Conservation (phyloP, 2,329 filamentous ascomycete species). For the Aspergillus latus region DNA sequence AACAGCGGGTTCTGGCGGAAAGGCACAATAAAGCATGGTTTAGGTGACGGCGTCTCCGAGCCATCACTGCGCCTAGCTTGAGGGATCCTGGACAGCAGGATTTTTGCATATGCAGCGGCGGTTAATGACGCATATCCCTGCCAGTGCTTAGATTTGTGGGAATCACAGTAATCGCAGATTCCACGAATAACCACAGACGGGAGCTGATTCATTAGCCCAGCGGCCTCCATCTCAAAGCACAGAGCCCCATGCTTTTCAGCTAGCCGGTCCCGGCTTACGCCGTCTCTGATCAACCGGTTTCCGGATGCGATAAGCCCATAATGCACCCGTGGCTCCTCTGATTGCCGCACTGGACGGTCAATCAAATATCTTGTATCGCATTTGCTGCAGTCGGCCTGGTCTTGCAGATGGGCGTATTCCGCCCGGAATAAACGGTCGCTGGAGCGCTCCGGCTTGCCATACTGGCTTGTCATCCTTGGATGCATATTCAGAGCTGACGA, state of each 20-base stretch:
- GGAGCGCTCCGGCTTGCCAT: too few species aligned
- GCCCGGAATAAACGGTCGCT: too few species aligned
- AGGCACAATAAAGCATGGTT: too few species aligned
- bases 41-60: too few species aligned
- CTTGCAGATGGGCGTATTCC: background rate
- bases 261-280: background rate
- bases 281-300: background rate
- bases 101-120: background rate
- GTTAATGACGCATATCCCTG: constrained; percentile 9
- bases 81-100: too few species aligned
- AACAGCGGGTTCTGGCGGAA: too few species aligned
- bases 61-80: too few species aligned
- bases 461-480: background rate
- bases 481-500: background rate
- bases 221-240: background rate
- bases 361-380: background rate
- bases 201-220: background rate
- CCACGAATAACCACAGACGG: constrained; percentile 5
- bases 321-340: background rate
- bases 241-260: background rate
- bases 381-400: background rate
- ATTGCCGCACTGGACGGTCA: background rate
- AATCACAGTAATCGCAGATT: constrained; percentile 11
- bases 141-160: constrained; percentile 11
- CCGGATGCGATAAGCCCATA: background rate